These are phyloP conservation scores for Capillidium heterosporum DNA, from an alignment of 371 early-diverging fungal species.

Conservation along the genomic window DNA sequence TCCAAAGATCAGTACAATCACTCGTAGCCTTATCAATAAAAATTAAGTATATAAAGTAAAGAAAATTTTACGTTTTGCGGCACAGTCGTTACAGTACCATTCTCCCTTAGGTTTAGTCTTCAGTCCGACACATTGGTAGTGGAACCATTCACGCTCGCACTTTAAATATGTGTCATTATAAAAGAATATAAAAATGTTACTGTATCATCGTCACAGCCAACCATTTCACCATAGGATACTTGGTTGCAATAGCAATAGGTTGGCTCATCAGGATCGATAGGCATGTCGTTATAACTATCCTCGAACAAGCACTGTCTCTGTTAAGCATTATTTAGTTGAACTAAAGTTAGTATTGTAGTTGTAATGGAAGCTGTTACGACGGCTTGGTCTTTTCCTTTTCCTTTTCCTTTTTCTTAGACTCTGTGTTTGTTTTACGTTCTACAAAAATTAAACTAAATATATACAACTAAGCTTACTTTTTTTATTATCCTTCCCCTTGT, in stretches of 20 bases:
- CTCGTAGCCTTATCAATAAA: too few species aligned
- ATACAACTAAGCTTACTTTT: background rate
- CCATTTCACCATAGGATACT: constrained; percentile 94
- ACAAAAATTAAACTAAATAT: background rate
- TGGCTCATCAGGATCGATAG: constrained; percentile 90
- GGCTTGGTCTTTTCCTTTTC: background rate
- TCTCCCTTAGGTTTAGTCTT: constrained; percentile 68
- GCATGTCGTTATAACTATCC: constrained; percentile 31
- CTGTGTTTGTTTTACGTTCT: background rate
- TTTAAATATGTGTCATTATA: background rate
- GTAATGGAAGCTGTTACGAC: background rate
- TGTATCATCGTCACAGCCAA: constrained; percentile 84
- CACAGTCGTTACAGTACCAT: constrained; percentile 80
- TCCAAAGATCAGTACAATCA: too few species aligned
- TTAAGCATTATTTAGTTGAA: background rate
- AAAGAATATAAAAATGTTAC: constrained; percentile 21
- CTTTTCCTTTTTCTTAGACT: background rate
- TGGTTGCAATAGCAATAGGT: constrained; percentile 87
- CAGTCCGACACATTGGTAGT: constrained; percentile 80
- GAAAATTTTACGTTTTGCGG: background rate
- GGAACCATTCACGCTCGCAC: constrained; percentile 92
- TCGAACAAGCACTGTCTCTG: background rate
- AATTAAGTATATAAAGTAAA: too few species aligned
- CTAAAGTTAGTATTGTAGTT: background rate
- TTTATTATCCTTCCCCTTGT: background rate